Evolutionary conservation across 2,329 filamentous ascomycete genomes (phyloP), one percentile per base, ranked within the genome.

Genomic region (Fusarium staphyleae): DNA sequence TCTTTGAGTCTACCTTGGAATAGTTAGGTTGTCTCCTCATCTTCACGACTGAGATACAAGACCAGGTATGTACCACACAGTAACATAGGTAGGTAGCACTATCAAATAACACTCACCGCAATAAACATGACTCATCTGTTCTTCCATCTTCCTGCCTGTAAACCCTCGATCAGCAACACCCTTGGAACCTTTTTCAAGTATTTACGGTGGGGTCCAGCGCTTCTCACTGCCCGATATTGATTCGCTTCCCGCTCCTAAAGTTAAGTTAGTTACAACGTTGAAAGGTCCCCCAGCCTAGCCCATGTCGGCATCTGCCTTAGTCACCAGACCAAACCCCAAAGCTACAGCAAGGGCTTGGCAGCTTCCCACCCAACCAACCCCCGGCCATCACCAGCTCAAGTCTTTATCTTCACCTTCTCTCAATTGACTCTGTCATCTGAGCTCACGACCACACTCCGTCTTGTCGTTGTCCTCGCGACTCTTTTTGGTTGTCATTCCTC

Each of bases 361-460:
- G 45, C 45, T 48, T 48, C 45, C 49, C 49, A 48, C 34, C 44
- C 18, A 14, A 28, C 34, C 19, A n/a, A 14, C 36, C 14, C 15
- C 14, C 26, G 30, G 28, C 30, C 35, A 39, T 47, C 48, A 52
- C 48, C 48, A 49, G 49, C 42, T 49, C 40, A 55, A 63, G 49
- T 57, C 57, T 49, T 64, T 64, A 63, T 63, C 60, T 61, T 24
- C 47, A 42, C 51, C 35, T 30, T 26, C 11, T 26, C 52, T 62
- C 60, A 64, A 63, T 64, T 62, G 57, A 42, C 48, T 44, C 54
- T 56, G 51, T 57, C 57, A 64, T 55, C 54, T 59, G 60, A 55
- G 34, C 58, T 35, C 30, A 14, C 42, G 58, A 46, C 41, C 42
- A 53, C 33, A 44, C 11, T 45, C 39, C 28, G 43, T 46, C 50